Base-by-base conservation (phyloP, 2,329 filamentous ascomycete genomes). In the Phyllosticta citrichinensis region DNA sequence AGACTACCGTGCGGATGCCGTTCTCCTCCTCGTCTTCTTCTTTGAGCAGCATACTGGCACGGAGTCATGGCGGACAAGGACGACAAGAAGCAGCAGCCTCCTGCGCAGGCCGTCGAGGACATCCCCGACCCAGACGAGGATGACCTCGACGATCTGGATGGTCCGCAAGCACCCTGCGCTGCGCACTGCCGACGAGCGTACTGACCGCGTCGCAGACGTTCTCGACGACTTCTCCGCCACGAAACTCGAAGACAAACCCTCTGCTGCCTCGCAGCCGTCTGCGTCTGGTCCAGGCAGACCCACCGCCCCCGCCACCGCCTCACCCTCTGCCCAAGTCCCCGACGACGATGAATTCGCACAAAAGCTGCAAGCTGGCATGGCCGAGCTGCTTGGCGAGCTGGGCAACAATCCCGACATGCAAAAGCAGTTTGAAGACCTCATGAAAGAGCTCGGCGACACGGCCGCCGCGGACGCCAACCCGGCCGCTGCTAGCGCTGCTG, bases 311-410 rank as follows among this genome's bases (percentile, higher is more conserved):
- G 67, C 72, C 63, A 70, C 67, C 53, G 66, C 69, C 17, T 61
- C 63, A 51, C 68, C 74, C 30, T 63, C 12, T 14, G 30, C 33
- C 4, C 68, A 81, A 80, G 61, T 65, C 17, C 62, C 70, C 47
- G 69, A 75, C n/a, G 88, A 91, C 66, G 87, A 88, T 62, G 89
- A 90, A 11, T 93, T 97, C 69, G 84, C 89, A 57, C 87, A 88
- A 69, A 87, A 96, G 72, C 77, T 97, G n/a, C 89, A 96, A 73
- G 87, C 86, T 10, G 89, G 91, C 61, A 96, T 97, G 91, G 88
- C 89, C 22, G 86, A 87, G 65, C 76, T 97, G 58, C 82, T 97
- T 66, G 85, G 85, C 20, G 87, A 88, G 62, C 77, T 91, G 52
- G 86, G 87, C 57, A 63, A 66, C 17, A 69, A 76, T 62, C 77